Evolutionary conservation across 164 flowering plant genomes (phyloP), one percentile per base, ranked within the genome.

Genomic region (Berberis vulgaris): DNA sequence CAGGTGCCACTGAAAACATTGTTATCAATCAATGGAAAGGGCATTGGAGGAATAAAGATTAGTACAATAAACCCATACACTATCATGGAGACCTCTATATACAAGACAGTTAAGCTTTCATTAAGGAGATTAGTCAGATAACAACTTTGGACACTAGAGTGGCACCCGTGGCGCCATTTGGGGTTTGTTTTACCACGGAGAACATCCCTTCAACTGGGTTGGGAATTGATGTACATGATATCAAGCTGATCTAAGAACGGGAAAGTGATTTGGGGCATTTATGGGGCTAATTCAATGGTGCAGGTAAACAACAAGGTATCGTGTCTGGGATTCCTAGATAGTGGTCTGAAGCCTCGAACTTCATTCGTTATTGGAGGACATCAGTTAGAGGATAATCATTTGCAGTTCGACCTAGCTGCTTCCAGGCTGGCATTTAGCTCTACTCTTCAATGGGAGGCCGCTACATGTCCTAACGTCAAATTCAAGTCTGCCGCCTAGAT

Each of bases 311-410:
- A 64, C 3, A 75, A 73, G n/a, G 83, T 78, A 58, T 4, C 75
- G 68, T 85, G 93, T 44, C 41, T 87, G 9, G 89, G 80, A 4
- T 79, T 87, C 63, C 68, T 83, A 61, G 84, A 85, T 49, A 90
- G 84, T 2, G 88, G 84, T 1, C 1, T 10, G 8, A 50, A 43
- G 2, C 69, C 71, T 0, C 71, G 54, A 52, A 70, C 82, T 6
- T 70, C 86, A 0, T 78, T 85, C 1, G 79, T 79, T 12, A 69
- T 83, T 0, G 94, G 94, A 1, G 84, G 76, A 5, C 68, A 82
- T 59, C 90, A 85, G 60, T 11, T 46, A 8, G 49, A 46, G 49
- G 8, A 46, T 8, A 46, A 46, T 1, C 49, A 5, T 26, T 26
- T 26, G 26, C 26, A 26, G 26, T 26, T 26, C 26, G 26, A 26